phyloP scores from a whole-genome alignment of 176 grass and related monocot species.

The Zea mays region Zm-B73-REFERENCE-NAM-5.0 NC_050100.1:74938501-74939000 shows the following conservation, averaged over 20 bases:
- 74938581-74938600: neutral
- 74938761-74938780: conserved; percentile 89
- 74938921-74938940: neutral
- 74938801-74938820: conserved; percentile 97
- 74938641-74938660: neutral
- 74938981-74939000: conserved; percentile 97
- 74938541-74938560: neutral
- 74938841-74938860: conserved; percentile 68
- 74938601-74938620: neutral
- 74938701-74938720: conserved; percentile 37
- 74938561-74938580: neutral
- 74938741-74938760: conserved; percentile 91
- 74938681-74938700: conserved; percentile 1
- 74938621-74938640: neutral
- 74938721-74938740: conserved; percentile 80
- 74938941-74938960: conserved; percentile 27
- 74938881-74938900: conserved; percentile 37
- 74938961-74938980: conserved; percentile 96
- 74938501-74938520: neutral
- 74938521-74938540: neutral
- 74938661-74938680: neutral
- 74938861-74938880: conserved; percentile 95
- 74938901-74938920: conserved; percentile 18
- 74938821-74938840: conserved; percentile 88
- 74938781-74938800: conserved; percentile 86